Conservation (phyloP, 1,284 basidiomycete species). For the Volvariella surrecta region DNA sequence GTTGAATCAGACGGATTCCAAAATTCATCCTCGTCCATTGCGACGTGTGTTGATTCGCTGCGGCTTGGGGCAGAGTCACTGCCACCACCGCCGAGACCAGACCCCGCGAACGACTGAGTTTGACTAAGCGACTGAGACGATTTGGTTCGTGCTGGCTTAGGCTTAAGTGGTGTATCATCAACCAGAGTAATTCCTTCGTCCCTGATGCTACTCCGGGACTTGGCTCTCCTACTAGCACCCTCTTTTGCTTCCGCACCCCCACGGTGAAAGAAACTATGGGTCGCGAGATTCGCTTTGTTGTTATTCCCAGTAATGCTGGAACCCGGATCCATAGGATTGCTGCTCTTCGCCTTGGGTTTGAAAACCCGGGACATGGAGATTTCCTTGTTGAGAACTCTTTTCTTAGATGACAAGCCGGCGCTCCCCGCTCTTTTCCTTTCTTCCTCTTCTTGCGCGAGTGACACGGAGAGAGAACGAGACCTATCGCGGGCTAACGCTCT, state of each 20-base stretch:
- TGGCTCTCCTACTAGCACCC: constrained; percentile 7
- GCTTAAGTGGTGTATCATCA: constrained; percentile 49
- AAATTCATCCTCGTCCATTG: not conserved
- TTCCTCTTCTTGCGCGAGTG: constrained; percentile 43
- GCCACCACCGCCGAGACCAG: too few species aligned
- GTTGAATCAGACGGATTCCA: not conserved
- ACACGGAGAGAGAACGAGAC: constrained; percentile 58
- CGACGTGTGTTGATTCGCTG: not conserved
- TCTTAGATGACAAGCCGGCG: constrained; percentile 26
- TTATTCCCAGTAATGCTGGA: not conserved
- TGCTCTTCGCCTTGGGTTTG: constrained; percentile 30
- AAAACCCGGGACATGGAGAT: constrained; percentile 68
- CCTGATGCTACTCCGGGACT: constrained; percentile 12
- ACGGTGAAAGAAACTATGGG: constrained; percentile 5
- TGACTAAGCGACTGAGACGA: not conserved
- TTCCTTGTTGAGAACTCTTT: constrained; percentile 48
- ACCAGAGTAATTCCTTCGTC: constrained; percentile 43
- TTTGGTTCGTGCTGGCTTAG: not conserved
- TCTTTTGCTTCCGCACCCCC: not conserved
- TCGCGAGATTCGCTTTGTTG: constrained; percentile 7
- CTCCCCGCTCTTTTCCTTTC: constrained; percentile 37
- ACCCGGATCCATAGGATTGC: not conserved
- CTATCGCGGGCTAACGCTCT: constrained; percentile 29
- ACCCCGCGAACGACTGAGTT: not conserved
- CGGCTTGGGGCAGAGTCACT: not conserved